Evolutionary conservation across 768 basidiomycete species (phyloP), one percentile per base, ranked within the genome.

Genomic region (Suillus subluteus): DNA sequence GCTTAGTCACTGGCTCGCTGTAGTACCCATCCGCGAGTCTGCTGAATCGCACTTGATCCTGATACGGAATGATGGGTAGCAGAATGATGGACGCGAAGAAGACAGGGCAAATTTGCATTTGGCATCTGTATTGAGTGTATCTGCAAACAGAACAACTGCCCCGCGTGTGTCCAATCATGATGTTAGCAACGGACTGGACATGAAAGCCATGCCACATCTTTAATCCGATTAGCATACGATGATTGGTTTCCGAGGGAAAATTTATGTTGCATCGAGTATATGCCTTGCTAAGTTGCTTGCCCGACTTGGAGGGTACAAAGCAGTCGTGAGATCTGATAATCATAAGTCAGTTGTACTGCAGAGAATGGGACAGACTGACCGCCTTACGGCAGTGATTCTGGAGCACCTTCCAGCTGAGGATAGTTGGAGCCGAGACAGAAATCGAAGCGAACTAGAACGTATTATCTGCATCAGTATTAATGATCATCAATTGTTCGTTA

Each of bases 1-100:
- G 12, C 37, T 56, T 35, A 56, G 35, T 55, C 54, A 55, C 54
- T n/a, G 55, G 55, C 32, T n/a, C 55, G 55, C 55, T n/a, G 55
- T 6, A n/a, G 55, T 6, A 37, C 55, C 55, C 6, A 21, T 37
- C 55, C 35, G 55, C 55, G 35, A 56, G 55, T 56, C 35, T n/a
- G 21, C 6, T 37, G 55, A 37, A 56, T 56, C 21, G 55, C 55
- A 56, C 21, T 56, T 37, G 55, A 56, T 37, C 35, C 35, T 56
- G 37, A 56, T 56, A 7, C 11, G 21, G 55, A 56, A 35, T 35
- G 32, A 35, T 56, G 32, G 55, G 21, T n/a, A 56, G 32, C 54
- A 55, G 32, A 55, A 18, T 11, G 30, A 32, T 35, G 11, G 55
- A n/a, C 0, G 21, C 21, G 55, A 56, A n/a, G 55, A n/a, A 56